A percentile compares a stretch with the other conserved stretches of the same genome.
These are phyloP conservation scores for Ambrosia hybrid DNA, from an alignment of 140 eudicot genomes.

Conservation along the genomic window DNA sequence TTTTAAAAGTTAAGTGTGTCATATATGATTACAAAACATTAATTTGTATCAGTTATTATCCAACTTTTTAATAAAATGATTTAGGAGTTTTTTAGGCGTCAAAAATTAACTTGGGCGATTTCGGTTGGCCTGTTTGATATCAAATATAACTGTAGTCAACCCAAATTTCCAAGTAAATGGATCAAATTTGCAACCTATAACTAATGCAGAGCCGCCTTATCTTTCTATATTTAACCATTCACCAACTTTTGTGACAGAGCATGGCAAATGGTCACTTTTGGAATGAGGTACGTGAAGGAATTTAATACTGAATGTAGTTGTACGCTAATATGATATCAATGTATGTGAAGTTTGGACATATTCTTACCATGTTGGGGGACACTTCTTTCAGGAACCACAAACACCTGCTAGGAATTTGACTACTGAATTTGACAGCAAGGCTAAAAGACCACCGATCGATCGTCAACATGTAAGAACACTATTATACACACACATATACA, in stretches of 20 bases:
- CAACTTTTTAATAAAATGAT: not conserved
- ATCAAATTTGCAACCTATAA: too few species aligned
- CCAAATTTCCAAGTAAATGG: too few species aligned
- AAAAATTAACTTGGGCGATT: too few species aligned
- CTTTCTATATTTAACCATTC: too few species aligned
- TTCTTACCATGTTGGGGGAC: conserved; percentile 12
- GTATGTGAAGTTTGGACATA: not conserved
- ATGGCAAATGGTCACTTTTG: not conserved
- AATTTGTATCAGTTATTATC: not conserved
- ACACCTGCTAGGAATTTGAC: conserved; percentile 61
- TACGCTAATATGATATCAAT: conserved; percentile 14
- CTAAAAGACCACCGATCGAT: conserved; percentile 69
- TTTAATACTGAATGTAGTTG: conserved; percentile 29
- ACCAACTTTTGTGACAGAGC: too few species aligned
- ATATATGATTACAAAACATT: not conserved
- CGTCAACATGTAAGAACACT: conserved; percentile 72
- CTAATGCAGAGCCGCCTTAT: too few species aligned
- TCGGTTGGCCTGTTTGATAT: too few species aligned
- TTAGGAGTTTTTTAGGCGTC: not conserved
- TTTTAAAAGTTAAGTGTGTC: too few species aligned
- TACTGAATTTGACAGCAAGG: conserved; percentile 66
- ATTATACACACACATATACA: too few species aligned
- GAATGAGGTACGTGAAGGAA: not conserved
- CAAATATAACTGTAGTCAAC: too few species aligned
- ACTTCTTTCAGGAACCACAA: conserved; percentile 62